Base-by-base conservation (phyloP, 2,329 filamentous ascomycete species). In the Tolypocladium guangdongense region DNA sequence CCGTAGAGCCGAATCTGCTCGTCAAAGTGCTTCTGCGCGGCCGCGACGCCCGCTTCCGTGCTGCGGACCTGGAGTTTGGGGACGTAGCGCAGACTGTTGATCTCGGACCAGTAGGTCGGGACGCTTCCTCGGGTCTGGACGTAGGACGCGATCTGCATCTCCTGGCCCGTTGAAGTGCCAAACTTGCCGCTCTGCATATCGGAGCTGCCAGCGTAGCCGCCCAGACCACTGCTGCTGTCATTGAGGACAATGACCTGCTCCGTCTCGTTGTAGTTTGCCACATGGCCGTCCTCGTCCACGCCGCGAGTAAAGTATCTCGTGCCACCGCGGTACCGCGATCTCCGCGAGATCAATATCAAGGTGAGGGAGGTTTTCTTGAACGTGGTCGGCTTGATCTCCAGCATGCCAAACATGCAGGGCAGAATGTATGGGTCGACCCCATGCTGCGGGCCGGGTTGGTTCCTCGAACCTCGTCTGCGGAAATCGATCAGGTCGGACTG, bases 241-340 rank as follows among this genome's bases (percentile, higher is more conserved):
- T 97, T 97, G 60, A 97, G 71, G 38, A 99, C 83, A 56, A 96
- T 78, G 36, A 93, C 78, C 67, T 99, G 93, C 67, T 99, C 93
- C 0, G 93, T 97, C 76, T 99, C 93, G 66, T 99, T 99, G 78
- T 92, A 99, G 69, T 99, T 99, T 59, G 93, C 90, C n/a, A 93
- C 93, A 67, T 97, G 84, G 27, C 93, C 93, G 57, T 93, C 78
- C 59, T 96, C 91, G 65, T 99, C 92, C 48, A 97, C 83, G 51
- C 93, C 93, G 59, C 93, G 84, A 2, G 93, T 95, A 67, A 99
- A 93, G 72, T 96, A 97, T 66, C 95, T 80, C 18, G 93, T 97
- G 46, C 93, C 93, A 37, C 86, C 91, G 57, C 92, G 83, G 69
- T 93, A 85, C 60, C 95, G 82, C 24, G 91, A 96, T 62, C 93